Conservation (phyloP, 2,329 filamentous ascomycete species). For the Aspergillus candidus region DNA sequence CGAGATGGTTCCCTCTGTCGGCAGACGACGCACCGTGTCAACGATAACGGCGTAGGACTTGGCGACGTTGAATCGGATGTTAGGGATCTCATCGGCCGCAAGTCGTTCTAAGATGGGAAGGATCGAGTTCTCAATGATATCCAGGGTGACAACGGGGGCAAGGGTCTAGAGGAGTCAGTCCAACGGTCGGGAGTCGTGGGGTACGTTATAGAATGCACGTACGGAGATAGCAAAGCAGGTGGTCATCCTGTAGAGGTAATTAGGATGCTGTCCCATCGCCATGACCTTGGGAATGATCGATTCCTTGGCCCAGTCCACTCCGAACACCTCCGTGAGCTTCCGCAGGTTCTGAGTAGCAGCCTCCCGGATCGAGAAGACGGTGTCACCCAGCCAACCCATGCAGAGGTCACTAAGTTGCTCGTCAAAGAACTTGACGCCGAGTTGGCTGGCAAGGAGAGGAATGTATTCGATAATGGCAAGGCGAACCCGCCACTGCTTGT, state of each 20-base stretch:
- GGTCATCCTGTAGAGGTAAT: slow-evolving; percentile 99
- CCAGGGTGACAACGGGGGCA: slow-evolving; percentile 83
- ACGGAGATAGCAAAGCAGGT: slow-evolving; percentile 99
- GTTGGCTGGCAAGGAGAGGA: slow-evolving; percentile 86
- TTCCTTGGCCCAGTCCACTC: slow-evolving; percentile 93
- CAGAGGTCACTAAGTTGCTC: slow-evolving; percentile 92
- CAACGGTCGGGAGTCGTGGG: slow-evolving; percentile 6
- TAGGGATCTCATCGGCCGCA: slow-evolving; percentile 89
- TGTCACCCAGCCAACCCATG: slow-evolving; percentile 98
- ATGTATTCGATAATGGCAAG: slow-evolving; percentile 99
- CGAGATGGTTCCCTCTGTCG: slow-evolving; percentile 79
- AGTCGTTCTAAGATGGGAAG: slow-evolving; percentile 95
- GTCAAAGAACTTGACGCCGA: slow-evolving; percentile 96
- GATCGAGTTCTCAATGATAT: slow-evolving; percentile 87
- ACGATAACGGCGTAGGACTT: slow-evolving; percentile 93
- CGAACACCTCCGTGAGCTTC: slow-evolving; percentile 97
- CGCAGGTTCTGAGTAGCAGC: slow-evolving; percentile 95
- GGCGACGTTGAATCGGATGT: slow-evolving; percentile 98
- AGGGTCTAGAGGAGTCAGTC: slow-evolving; percentile 62
- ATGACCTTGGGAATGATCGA: slow-evolving; percentile 98
- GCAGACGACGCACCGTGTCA: slow-evolving; percentile 83
- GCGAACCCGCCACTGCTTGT: slow-evolving; percentile 98
- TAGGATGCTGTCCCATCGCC: slow-evolving; percentile 95
- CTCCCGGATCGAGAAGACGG: slow-evolving; percentile 96
- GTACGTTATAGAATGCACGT: slow-evolving; percentile 39